phyloP scores from a whole-genome alignment of 169 alveolate genomes.

The Amoebophrya sp. region DNA sequence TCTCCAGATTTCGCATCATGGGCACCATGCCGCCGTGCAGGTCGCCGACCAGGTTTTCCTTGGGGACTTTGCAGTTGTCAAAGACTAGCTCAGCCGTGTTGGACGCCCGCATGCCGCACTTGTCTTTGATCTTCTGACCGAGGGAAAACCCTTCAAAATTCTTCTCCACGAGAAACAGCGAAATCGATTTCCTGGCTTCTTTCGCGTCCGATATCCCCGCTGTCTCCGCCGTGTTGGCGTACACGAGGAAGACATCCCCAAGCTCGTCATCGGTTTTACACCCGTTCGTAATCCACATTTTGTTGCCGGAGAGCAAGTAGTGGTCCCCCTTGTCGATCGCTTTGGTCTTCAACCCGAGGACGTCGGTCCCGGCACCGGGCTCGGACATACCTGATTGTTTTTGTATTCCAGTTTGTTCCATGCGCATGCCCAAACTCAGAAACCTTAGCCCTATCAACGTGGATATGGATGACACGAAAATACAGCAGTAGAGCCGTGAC shows the following conservation, averaged over 20 bases:
- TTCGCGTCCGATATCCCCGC: neutral
- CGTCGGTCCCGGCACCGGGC: constrained; percentile 28
- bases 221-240: neutral
- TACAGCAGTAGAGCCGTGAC: too few relatives aligned
- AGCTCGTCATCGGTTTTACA: neutral
- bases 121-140: constrained; percentile 23
- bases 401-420: too few relatives aligned
- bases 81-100: constrained; percentile 20
- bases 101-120: constrained; percentile 28
- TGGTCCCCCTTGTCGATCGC: constrained; percentile 29
- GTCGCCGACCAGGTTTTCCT: constrained; percentile 21
- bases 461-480: too few relatives aligned
- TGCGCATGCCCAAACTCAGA: too few relatives aligned
- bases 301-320: neutral
- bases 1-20: constrained; percentile 33
- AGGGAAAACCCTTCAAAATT: neutral
- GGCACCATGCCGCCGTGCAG: constrained; percentile 21
- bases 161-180: constrained; percentile 27
- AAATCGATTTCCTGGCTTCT: neutral
- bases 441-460: too few relatives aligned
- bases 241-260: constrained; percentile 5
- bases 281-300: constrained; percentile 32
- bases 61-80: neutral
- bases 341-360: neutral
- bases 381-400: constrained; percentile 19